Evolutionary conservation across 1,284 basidiomycete genomes (phyloP).

Genomic region (Phellopilus nigrolimitatus): DNA sequence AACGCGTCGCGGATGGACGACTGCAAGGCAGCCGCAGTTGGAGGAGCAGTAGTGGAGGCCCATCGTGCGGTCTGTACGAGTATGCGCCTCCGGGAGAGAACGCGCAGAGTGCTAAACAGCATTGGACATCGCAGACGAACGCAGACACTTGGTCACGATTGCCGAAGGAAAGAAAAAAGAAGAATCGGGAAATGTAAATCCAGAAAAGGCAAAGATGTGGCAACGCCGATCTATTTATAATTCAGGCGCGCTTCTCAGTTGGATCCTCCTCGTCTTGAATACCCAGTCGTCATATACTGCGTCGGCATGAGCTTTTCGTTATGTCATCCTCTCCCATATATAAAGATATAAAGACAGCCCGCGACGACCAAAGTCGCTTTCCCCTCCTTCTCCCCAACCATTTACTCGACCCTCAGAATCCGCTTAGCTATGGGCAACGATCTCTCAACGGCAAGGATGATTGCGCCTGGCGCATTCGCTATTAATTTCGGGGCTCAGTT

Average conservation of each 20-base stretch:
- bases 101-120: conserved; percentile 1
- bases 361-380: too few relatives aligned
- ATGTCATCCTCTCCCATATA: too few relatives aligned
- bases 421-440: conserved; percentile 27
- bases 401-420: background rate
- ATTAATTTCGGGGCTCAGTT: conserved; percentile 31
- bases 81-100: background rate
- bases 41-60: background rate
- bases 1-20: conserved; percentile 11
- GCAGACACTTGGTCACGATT: background rate
- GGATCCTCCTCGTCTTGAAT: too few relatives aligned
- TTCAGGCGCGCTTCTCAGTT: background rate
- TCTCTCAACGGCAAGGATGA: conserved; percentile 27
- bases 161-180: background rate
- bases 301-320: too few relatives aligned
- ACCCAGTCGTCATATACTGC: too few relatives aligned
- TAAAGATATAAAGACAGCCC: too few relatives aligned
- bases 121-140: conserved; percentile 1
- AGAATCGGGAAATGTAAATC: background rate
- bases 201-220: background rate
- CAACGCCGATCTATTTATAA: background rate
- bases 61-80: background rate
- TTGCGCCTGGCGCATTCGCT: conserved; percentile 30
- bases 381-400: background rate
- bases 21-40: background rate